A percentile compares a stretch with the other conserved stretches of the same genome.
These are phyloP conservation scores for Fusarium transvaalense DNA, from an alignment of 2,329 filamentous ascomycete genomes.

Conservation along the genomic window DNA sequence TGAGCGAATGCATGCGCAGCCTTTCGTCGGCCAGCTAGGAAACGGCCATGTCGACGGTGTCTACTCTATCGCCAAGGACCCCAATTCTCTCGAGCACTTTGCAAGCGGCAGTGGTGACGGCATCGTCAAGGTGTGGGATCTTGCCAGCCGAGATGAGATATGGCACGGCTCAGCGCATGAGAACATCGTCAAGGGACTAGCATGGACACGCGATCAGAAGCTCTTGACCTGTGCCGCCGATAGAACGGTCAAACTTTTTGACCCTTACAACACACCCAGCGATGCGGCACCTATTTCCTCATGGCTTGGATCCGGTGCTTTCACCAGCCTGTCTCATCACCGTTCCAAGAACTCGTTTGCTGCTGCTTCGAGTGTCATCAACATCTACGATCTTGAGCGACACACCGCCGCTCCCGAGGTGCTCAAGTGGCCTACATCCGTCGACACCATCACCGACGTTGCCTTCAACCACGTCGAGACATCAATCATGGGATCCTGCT, in stretches of 20 bases:
- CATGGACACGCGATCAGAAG: constrained; percentile 88
- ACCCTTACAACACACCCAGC: constrained; percentile 81
- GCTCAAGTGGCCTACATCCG: constrained; percentile 86
- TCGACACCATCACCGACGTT: constrained; percentile 90
- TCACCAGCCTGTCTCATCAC: constrained; percentile 87
- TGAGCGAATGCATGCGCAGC: constrained; percentile 85
- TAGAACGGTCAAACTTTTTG: constrained; percentile 88
- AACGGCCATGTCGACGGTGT: constrained; percentile 90
- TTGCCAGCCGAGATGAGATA: constrained; percentile 77
- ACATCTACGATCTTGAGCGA: constrained; percentile 88
- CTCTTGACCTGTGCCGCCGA: constrained; percentile 90
- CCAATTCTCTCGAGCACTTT: constrained; percentile 77
- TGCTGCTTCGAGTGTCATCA: constrained; percentile 80
- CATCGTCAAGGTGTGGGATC: constrained; percentile 91
- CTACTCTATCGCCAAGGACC: constrained; percentile 85
- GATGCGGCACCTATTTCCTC: constrained; percentile 81
- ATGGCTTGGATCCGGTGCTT: constrained; percentile 85
- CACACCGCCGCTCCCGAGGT: constrained; percentile 85
- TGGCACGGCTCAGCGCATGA: constrained; percentile 89
- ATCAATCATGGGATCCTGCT: constrained; percentile 86
- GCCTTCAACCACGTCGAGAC: constrained; percentile 96
- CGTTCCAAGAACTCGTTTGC: constrained; percentile 83
- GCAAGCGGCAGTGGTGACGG: constrained; percentile 92
- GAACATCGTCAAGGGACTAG: constrained; percentile 91
- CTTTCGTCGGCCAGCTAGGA: constrained; percentile 87